These are phyloP conservation scores for Xylaria sp. DNA, from an alignment of 2,329 filamentous ascomycete species.

Conservation along the genomic window DNA sequence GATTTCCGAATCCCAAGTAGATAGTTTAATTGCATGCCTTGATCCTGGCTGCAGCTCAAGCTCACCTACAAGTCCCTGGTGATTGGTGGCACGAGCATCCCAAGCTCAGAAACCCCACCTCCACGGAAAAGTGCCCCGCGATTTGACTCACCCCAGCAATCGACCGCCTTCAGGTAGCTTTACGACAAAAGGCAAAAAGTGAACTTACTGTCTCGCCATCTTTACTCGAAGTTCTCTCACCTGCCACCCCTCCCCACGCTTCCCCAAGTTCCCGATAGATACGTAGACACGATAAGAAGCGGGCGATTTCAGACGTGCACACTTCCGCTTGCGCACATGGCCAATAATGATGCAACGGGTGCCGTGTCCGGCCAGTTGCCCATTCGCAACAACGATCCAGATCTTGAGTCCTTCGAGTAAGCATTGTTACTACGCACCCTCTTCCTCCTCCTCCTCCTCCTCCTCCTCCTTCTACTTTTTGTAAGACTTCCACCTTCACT, in stretches of 20 bases:
- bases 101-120: constrained; percentile 7
- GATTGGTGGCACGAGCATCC: not conserved
- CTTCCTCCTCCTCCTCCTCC: no score
- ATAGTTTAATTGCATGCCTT: no score
- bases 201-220: not conserved
- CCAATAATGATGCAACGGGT: constrained; percentile 27
- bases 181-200: not conserved
- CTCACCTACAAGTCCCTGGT: not conserved
- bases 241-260: no score
- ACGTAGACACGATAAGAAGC: not conserved
- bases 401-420: constrained; percentile 41
- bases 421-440: not conserved
- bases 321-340: constrained; percentile 21
- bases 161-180: not conserved
- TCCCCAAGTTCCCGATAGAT: not conserved
- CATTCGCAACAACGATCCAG: constrained; percentile 38
- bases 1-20: no score
- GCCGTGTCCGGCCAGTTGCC: constrained; percentile 32
- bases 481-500: no score
- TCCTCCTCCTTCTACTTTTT: no score
- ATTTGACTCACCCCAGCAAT: constrained; percentile 26
- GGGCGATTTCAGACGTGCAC: not conserved
- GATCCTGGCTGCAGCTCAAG: no score
- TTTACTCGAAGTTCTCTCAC: not conserved
- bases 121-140: constrained; percentile 24